Evolutionary conservation across 139 green algal species (phyloP).

Genomic region (Chlamydomonas sp.): DNA sequence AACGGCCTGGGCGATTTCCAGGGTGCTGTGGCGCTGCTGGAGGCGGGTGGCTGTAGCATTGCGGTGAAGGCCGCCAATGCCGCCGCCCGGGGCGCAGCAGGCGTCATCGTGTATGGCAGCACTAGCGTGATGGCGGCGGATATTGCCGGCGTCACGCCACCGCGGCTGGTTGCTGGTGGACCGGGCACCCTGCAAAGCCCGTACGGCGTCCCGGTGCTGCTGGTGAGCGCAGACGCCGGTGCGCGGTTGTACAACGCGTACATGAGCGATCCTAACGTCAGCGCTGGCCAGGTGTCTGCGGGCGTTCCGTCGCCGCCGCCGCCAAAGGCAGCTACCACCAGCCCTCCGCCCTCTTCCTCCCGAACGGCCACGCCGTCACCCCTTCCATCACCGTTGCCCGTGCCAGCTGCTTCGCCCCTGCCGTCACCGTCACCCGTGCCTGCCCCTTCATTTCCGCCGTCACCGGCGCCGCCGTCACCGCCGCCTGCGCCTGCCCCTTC

Average conservation of each 20-base stretch:
- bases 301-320: neutral
- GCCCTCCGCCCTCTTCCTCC: neutral
- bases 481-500: neutral
- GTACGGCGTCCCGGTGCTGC: neutral
- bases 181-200: neutral
- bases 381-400: neutral
- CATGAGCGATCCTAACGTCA: neutral
- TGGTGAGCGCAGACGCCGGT: neutral
- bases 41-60: neutral
- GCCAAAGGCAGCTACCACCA: neutral
- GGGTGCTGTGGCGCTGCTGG: slow-evolving; percentile 4
- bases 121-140: neutral
- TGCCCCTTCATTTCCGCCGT: neutral
- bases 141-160: neutral
- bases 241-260: neutral
- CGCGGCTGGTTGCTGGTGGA: too few species aligned
- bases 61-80: neutral
- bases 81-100: neutral
- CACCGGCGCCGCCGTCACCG: neutral
- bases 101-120: slow-evolving; percentile 18
- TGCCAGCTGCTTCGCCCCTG: neutral
- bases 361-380: neutral
- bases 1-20: neutral
- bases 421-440: neutral
- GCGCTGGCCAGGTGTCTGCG: neutral